Percentiles rank a stretch among this genome's conserved stretches.
Conservation (phyloP, 495 filamentous ascomycete species). For the Aspergillus haitiensis region DNA sequence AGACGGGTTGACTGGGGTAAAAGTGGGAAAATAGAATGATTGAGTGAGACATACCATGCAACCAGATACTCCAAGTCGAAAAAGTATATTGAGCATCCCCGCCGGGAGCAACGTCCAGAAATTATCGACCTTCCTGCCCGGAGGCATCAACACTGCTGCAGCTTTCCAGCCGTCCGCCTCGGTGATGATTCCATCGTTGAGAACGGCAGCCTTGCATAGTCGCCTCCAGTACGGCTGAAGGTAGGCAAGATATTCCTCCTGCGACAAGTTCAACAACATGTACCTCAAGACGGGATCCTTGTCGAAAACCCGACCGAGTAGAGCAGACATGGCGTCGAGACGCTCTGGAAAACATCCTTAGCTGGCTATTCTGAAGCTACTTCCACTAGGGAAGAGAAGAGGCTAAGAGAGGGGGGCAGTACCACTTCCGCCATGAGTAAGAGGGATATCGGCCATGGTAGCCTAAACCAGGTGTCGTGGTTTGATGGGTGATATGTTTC, state of each 20-base stretch:
- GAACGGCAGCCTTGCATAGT: constrained; percentile 1
- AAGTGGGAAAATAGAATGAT: neutral
- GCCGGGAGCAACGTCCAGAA: constrained; percentile 1
- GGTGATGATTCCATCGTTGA: constrained; percentile 6
- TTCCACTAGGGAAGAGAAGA: no score
- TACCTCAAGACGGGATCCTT: constrained; percentile 9
- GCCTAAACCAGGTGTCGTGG: no score
- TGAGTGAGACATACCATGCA: neutral
- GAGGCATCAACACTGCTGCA: constrained; percentile 7
- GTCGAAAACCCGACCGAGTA: constrained; percentile 11
- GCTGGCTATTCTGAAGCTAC: no score
- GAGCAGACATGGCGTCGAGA: neutral
- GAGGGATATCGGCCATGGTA: neutral
- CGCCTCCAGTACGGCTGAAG: constrained; percentile 4
- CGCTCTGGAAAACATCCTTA: neutral
- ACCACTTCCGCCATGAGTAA: constrained; percentile 1
- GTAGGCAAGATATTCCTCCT: constrained; percentile 2
- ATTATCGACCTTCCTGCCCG: constrained; percentile 9
- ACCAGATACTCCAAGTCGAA: neutral
- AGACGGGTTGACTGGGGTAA: neutral
- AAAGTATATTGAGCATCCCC: neutral
- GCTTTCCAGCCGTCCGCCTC: constrained; percentile 7
- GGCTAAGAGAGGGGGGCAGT: neutral
- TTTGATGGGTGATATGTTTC: no score
- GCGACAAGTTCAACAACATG: constrained; percentile 1